phyloP scores from a whole-genome alignment of 257 asterid species.

The Petunia axillaris region DNA sequence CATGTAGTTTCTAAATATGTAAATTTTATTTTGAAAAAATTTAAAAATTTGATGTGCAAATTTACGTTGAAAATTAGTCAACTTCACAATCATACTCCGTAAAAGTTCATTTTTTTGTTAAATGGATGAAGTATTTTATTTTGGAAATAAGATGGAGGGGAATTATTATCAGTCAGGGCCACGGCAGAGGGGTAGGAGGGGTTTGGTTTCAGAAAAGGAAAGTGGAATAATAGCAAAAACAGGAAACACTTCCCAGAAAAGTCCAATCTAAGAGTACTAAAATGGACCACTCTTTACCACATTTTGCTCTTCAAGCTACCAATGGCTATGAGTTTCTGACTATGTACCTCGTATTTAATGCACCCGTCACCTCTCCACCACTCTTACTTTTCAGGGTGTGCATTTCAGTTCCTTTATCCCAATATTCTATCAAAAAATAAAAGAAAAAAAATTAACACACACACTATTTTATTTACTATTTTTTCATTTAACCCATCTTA shows the following conservation, averaged over 20 bases:
- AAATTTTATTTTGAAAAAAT: no score
- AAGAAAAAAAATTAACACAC: no score
- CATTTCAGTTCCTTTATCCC: background rate
- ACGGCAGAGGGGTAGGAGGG: conserved; percentile 43
- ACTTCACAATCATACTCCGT: no score
- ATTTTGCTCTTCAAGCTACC: conserved; percentile 44
- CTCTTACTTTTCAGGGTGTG: conserved; percentile 34
- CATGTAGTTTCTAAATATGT: no score
- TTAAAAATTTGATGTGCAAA: no score
- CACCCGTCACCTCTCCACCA: background rate
- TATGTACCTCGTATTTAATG: conserved; percentile 67
- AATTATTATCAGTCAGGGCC: conserved; percentile 17
- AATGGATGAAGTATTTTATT: conserved; percentile 24
- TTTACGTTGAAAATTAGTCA: no score
- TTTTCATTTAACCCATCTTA: no score
- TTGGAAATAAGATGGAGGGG: conserved; percentile 17
- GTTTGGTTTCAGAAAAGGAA: conserved; percentile 66
- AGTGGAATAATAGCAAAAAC: conserved; percentile 64
- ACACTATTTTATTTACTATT: no score
- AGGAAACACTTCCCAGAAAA: conserved; percentile 69
- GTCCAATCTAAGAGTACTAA: conserved; percentile 85
- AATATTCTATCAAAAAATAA: background rate
- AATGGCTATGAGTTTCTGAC: conserved; percentile 33
- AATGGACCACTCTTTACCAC: conserved; percentile 55
- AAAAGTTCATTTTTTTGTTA: background rate